Evolutionary conservation across 164 flowering plant species (phyloP), one percentile per base, ranked within the genome.

Genomic region (Magnolia changhungtana): DNA sequence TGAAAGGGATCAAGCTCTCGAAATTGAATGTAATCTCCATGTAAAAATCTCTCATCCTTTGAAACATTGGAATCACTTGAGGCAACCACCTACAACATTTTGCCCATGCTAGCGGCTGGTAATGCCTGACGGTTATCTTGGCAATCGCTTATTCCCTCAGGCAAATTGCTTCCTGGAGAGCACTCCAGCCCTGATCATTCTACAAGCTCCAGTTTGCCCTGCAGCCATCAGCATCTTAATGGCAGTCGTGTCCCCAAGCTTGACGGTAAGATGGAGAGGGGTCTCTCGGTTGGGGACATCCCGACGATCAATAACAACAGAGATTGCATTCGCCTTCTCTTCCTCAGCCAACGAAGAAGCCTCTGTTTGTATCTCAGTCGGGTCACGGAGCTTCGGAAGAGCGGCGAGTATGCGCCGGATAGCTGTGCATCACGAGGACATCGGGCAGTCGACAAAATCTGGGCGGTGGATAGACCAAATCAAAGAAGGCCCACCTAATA

Each of bases 81-180:
- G 98, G 98, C 83, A 93, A 82, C 81, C 98, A 85, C 58, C 98
- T 79, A 74, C 96, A 91, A 95, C 96, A 94, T 79, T 94, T 94
- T 1, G 94, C 95, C 96, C 98, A 92, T 29, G 98, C 95, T 79
- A 90, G 75, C 0, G 94, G 97, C 87, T 94, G 98, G 78, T 92
- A 92, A 64, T 92, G 95, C 82, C 88, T 80, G 65, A 91, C 92
- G 27, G 92, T 92, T 45, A 77, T 86, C 89, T 74, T 89, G 27
- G 98, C 94, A 80, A 94, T 84, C n/a, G 71, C 79, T 74, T 92
- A 92, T 81, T 94, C 87, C 73, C 88, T 84, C 37, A 76, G 82
- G 74, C 98, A 94, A 50, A 94, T 88, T 4, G 98, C 98, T 74
- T 94, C 98, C 80, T 94, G 98, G 0, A 94, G 85, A 0, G 98